These are phyloP conservation scores for Scheffersomyces stipitis DNA, from an alignment of 805 yeast genomes.

Conservation along the genomic window DNA sequence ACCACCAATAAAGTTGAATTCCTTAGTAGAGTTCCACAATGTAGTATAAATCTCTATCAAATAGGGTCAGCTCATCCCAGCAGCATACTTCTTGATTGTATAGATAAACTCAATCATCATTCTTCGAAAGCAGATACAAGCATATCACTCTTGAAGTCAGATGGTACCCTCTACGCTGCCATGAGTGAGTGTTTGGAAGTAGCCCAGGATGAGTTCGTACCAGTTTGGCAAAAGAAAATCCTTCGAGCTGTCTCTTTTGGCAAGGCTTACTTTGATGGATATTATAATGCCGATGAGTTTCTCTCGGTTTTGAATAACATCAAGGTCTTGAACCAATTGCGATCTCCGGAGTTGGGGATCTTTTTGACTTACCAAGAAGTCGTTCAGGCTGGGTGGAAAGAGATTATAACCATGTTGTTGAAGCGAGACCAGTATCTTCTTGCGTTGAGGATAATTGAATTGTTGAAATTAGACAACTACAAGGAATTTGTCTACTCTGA, in stretches of 20 bases:
- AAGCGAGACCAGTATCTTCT: constrained; percentile 59
- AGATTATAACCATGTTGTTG: constrained; percentile 56
- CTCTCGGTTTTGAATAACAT: constrained; percentile 60
- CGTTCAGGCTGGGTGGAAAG: constrained; percentile 49
- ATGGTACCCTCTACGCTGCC: constrained; percentile 52
- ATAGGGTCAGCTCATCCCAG: constrained; percentile 85
- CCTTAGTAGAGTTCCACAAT: constrained; percentile 58
- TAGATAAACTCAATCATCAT: constrained; percentile 56
- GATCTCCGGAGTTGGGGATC: constrained; percentile 65
- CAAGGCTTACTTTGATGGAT: constrained; percentile 55
- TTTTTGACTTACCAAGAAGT: constrained; percentile 63
- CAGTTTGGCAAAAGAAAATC: constrained; percentile 75
- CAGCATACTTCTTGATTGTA: constrained; percentile 78
- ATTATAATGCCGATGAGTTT: constrained; percentile 57
- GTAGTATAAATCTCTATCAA: constrained; percentile 62
- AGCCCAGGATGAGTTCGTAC: constrained; percentile 74
- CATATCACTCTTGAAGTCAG: constrained; percentile 50
- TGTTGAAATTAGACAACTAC: constrained; percentile 42
- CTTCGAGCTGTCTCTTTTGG: constrained; percentile 86
- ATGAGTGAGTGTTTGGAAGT: constrained; percentile 72
- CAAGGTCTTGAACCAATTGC: constrained; percentile 67
- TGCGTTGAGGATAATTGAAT: constrained; percentile 60
- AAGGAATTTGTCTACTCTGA: constrained; percentile 52
- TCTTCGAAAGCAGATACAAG: constrained; percentile 84
- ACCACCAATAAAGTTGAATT: constrained; percentile 58